These are phyloP conservation scores for Pseudozyma hubeiensis DNA, from an alignment of 1,284 basidiomycete species.

Conservation along the genomic window DNA sequence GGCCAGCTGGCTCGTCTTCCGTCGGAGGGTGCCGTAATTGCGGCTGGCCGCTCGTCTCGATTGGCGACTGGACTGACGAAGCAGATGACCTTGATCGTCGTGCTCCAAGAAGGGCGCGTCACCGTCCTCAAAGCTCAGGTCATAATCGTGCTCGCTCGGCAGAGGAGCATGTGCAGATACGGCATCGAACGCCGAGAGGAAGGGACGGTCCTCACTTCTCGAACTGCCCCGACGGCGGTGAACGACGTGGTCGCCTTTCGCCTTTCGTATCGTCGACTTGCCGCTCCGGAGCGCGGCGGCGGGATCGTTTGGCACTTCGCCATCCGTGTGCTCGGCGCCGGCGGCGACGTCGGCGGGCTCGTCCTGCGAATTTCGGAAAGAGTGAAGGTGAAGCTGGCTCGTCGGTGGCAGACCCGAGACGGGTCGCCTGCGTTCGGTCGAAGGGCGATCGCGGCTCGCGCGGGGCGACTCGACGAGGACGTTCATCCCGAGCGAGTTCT, in stretches of 20 bases:
- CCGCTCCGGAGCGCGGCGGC: constrained; percentile 8
- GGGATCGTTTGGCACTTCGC: constrained; percentile 29
- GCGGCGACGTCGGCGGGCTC: constrained; percentile 14
- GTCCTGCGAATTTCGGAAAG: constrained; percentile 26
- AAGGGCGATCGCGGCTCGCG: constrained; percentile 21
- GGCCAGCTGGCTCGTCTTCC: constrained; percentile 36
- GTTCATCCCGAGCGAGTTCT: constrained; percentile 41
- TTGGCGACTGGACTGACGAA: constrained; percentile 16
- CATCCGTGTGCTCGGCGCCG: constrained; percentile 21
- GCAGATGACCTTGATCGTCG: constrained; percentile 20
- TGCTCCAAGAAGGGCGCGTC: constrained; percentile 47
- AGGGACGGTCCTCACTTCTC: constrained; percentile 54
- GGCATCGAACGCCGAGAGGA: constrained; percentile 61
- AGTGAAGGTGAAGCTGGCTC: constrained; percentile 32
- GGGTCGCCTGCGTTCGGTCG: constrained; percentile 10
- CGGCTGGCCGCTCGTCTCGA: constrained; percentile 18
- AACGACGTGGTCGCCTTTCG: constrained; percentile 20
- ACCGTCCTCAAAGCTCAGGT: constrained; percentile 53
- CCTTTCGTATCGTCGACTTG: constrained; percentile 21
- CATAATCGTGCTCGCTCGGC: constrained; percentile 48
- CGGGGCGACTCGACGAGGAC: constrained; percentile 18
- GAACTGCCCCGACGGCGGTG: constrained; percentile 36
- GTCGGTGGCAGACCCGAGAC: constrained; percentile 38
- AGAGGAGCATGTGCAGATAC: constrained; percentile 57
- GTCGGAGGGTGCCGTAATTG: constrained; percentile 34